Conservation (phyloP, 2,329 filamentous ascomycete genomes). For the Epichloe glyceriae region DNA sequence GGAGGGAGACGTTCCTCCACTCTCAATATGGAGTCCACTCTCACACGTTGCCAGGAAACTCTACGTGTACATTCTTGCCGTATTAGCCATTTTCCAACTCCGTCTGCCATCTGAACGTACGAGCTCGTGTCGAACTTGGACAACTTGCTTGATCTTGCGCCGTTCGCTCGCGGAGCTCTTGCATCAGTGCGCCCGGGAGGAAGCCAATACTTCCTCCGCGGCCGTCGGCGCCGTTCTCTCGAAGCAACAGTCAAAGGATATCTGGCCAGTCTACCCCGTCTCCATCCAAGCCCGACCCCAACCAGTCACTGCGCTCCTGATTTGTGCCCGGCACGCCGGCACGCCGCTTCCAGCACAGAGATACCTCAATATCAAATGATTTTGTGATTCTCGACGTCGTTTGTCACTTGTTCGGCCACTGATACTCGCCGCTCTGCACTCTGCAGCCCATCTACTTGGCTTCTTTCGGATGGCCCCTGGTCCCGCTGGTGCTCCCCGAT, state of each 20-base stretch:
- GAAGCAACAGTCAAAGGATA: background rate
- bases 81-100: too few relatives aligned
- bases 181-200: background rate
- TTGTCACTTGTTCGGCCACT: background rate
- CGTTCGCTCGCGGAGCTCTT: too few relatives aligned
- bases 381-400: background rate
- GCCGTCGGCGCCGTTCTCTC: background rate
- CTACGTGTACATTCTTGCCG: too few relatives aligned
- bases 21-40: conserved; percentile 1
- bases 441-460: background rate
- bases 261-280: background rate
- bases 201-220: background rate
- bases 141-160: too few relatives aligned
- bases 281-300: background rate
- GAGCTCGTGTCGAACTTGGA: too few relatives aligned
- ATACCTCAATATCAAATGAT: background rate
- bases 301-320: background rate
- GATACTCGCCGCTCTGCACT: background rate
- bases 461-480: conserved; percentile 31
- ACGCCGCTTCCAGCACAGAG: background rate
- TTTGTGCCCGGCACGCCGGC: background rate
- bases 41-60: background rate
- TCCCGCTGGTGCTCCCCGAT: conserved; percentile 44
- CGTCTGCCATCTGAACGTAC: too few relatives aligned
- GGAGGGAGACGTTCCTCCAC: background rate